These are phyloP conservation scores for Sordariomycetes sp. DNA, from an alignment of 2,329 filamentous ascomycete species.

Conservation along the genomic window DNA sequence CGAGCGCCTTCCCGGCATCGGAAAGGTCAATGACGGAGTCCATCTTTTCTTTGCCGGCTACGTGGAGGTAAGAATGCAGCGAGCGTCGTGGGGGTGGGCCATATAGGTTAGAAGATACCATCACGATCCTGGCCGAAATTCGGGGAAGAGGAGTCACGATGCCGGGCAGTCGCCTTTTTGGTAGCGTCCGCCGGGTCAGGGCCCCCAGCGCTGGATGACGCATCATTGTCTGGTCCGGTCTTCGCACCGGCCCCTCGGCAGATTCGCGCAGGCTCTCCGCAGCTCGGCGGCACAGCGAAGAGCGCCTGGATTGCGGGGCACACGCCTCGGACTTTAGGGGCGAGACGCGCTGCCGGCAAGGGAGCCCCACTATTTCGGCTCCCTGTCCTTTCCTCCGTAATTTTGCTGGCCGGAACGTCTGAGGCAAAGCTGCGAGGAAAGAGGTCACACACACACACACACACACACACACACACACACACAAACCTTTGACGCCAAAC, in stretches of 20 bases:
- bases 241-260: neutral
- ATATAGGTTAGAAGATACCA: neutral
- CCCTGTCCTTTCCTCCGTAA: neutral
- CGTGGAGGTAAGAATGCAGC: neutral
- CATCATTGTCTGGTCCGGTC: neutral
- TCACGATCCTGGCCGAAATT: neutral
- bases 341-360: neutral
- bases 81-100: neutral
- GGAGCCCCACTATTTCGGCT: neutral
- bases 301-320: neutral
- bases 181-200: neutral
- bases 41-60: constrained; percentile 40
- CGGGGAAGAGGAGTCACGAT: neutral
- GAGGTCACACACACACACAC: neutral
- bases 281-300: no score
- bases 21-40: constrained; percentile 82
- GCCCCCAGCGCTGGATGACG: neutral
- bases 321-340: neutral
- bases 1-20: constrained; percentile 72
- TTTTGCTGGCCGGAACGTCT: neutral
- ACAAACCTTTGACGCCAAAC: neutral
- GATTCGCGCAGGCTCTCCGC: no score
- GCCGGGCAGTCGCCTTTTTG: neutral
- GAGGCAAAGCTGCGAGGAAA: neutral
- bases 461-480: no score